Conservation (phyloP, 331 rosid genomes). For the Stylosanthes scabra region DNA sequence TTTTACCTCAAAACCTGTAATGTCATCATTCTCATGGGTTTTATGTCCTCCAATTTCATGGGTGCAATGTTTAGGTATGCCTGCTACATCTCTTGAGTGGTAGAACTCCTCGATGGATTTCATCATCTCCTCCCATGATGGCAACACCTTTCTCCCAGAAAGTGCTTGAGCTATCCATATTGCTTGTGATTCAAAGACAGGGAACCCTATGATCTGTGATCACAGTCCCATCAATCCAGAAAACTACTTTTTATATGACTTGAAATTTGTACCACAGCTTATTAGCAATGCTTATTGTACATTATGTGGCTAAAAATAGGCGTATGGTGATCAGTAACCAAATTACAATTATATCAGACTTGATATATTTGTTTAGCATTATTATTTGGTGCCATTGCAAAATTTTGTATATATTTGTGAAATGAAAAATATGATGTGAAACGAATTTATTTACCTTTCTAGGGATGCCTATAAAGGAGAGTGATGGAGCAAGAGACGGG, state of each 20-base stretch:
- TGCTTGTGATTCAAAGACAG: conserved; percentile 98
- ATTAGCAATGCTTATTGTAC: neutral
- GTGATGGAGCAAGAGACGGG: conserved; percentile 93
- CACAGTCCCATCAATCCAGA: neutral
- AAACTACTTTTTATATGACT: no score
- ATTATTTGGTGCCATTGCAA: conserved; percentile 5
- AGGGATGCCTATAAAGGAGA: conserved; percentile 88
- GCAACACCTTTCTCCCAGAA: conserved; percentile 79
- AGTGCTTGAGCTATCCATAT: conserved; percentile 96
- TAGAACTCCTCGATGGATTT: conserved; percentile 79
- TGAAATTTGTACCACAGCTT: no score
- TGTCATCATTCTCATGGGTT: no score
- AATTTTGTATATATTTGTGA: neutral
- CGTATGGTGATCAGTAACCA: neutral
- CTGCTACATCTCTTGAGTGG: conserved; percentile 71
- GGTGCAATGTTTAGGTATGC: conserved; percentile 74
- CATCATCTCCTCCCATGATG: conserved; percentile 93
- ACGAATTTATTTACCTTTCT: conserved; percentile 63
- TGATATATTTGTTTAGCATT: neutral
- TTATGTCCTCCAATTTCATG: conserved; percentile 58
- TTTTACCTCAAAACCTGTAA: conserved; percentile 73
- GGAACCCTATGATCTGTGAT: conserved; percentile 84
- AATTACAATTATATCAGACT: neutral
- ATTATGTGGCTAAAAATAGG: neutral
- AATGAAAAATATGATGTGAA: neutral